These are phyloP conservation scores for Phialophora tarda DNA, from an alignment of 2,329 filamentous ascomycete genomes.

Conservation along the genomic window DNA sequence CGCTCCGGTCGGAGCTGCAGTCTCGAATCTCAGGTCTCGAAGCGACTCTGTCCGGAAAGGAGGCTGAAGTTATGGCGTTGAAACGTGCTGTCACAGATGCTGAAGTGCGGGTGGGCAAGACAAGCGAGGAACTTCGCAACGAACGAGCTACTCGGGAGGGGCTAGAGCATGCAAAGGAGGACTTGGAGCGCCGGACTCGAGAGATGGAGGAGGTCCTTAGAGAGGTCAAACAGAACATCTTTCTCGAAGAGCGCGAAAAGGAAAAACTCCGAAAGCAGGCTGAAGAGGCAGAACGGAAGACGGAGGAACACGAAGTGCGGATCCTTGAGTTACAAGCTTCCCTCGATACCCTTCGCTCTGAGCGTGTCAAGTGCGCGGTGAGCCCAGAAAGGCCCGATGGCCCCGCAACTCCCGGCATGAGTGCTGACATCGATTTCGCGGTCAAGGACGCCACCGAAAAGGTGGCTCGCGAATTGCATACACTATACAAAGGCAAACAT, in stretches of 20 bases:
- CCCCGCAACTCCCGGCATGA: slow-evolving; percentile 37
- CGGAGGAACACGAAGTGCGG: slow-evolving; percentile 53
- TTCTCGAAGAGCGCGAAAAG: slow-evolving; percentile 76
- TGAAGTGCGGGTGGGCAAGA: slow-evolving; percentile 87
- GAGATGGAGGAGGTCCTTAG: slow-evolving; percentile 84
- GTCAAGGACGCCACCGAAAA: slow-evolving; percentile 87
- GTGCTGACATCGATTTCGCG: slow-evolving; percentile 62
- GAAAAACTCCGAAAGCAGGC: slow-evolving; percentile 77
- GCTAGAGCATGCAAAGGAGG: slow-evolving; percentile 73
- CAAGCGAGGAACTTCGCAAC: slow-evolving; percentile 81
- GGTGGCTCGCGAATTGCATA: slow-evolving; percentile 90
- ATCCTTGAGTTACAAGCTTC: slow-evolving; percentile 55
- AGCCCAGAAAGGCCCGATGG: slow-evolving; percentile 44
- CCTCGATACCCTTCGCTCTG: slow-evolving; percentile 50
- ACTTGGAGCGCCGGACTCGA: slow-evolving; percentile 81
- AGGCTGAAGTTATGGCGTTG: slow-evolving; percentile 85
- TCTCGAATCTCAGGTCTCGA: slow-evolving; percentile 95
- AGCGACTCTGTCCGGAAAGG: slow-evolving; percentile 87
- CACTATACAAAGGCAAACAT: slow-evolving; percentile 95
- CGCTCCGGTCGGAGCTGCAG: slow-evolving; percentile 85
- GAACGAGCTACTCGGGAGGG: slow-evolving; percentile 73
- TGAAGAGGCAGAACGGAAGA: slow-evolving; percentile 72
- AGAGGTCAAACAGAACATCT: slow-evolving; percentile 80
- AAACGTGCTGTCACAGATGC: slow-evolving; percentile 88
- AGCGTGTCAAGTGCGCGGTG: slow-evolving; percentile 40